phyloP scores from a whole-genome alignment of 1,284 basidiomycete genomes.

The Vanrija sp. region DNA sequence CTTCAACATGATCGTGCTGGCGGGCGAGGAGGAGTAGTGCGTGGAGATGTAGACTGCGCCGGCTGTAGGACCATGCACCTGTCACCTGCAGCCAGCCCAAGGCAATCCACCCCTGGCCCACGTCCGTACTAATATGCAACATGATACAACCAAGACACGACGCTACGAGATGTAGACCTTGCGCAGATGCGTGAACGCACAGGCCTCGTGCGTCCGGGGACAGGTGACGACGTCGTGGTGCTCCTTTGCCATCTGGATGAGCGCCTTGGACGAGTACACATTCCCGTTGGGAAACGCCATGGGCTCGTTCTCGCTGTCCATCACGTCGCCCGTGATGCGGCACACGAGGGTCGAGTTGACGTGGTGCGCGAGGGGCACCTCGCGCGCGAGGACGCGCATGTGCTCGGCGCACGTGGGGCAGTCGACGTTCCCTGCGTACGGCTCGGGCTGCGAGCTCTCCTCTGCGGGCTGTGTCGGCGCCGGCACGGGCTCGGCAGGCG shows the following conservation, averaged over 20 bases:
- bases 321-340: constrained; percentile 80
- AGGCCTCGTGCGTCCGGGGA: constrained; percentile 67
- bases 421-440: constrained; percentile 68
- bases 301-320: constrained; percentile 88
- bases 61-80: background rate
- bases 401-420: constrained; percentile 84
- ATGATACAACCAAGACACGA: background rate
- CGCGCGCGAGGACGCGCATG: constrained; percentile 70
- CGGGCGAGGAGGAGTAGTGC: constrained; percentile 33
- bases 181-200: constrained; percentile 63
- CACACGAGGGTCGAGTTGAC: constrained; percentile 95
- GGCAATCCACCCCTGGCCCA: background rate
- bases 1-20: constrained; percentile 49
- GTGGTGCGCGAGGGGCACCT: constrained; percentile 91
- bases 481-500: background rate
- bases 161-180: constrained; percentile 66
- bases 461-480: background rate
- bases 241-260: constrained; percentile 75
- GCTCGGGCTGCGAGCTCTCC: constrained; percentile 19
- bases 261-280: constrained; percentile 84
- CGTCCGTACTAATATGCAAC: background rate
- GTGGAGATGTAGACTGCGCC: too few relatives aligned
- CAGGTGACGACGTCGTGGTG: constrained; percentile 71
- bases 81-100: background rate
- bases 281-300: constrained; percentile 88